Evolutionary conservation across 768 basidiomycete species (phyloP).

Genomic region (Baorangia bicolor): DNA sequence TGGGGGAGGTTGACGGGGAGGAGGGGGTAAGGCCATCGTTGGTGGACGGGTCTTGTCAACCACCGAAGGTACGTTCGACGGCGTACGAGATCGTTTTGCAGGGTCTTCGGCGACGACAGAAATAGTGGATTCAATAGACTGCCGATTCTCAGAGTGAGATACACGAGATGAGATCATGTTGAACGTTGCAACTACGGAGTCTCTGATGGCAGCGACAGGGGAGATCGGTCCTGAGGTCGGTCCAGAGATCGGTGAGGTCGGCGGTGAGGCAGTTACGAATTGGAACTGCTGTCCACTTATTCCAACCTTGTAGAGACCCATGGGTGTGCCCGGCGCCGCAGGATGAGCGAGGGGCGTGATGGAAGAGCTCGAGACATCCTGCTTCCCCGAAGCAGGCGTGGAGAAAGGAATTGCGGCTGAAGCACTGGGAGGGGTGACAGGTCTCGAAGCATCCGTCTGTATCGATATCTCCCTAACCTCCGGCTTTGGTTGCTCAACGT

Average conservation of each 20-base stretch:
- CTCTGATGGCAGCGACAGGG: conserved; percentile 45
- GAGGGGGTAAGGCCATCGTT: conserved; percentile 81
- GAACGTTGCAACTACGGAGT: conserved; percentile 48
- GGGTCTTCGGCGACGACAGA: conserved; percentile 51
- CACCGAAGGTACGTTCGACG: conserved; percentile 51
- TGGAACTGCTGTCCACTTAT: conserved; percentile 60
- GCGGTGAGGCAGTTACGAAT: conserved; percentile 51
- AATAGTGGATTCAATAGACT: conserved; percentile 70
- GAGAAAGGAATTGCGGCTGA: conserved; percentile 26
- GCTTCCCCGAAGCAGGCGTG: conserved; percentile 24
- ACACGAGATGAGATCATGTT: conserved; percentile 47
- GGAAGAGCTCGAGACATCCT: conserved; percentile 29
- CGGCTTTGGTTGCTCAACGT: conserved; percentile 48
- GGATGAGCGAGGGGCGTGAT: conserved; percentile 36
- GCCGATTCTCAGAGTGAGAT: conserved; percentile 58
- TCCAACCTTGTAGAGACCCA: conserved; percentile 57
- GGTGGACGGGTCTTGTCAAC: conserved; percentile 83
- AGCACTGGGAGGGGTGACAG: conserved; percentile 32
- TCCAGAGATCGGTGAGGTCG: conserved; percentile 22
- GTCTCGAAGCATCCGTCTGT: conserved; percentile 64
- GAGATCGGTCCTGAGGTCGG: conserved; percentile 33
- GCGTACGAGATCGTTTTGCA: conserved; percentile 56
- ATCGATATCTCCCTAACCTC: conserved; percentile 73
- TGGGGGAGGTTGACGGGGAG: conserved; percentile 74
- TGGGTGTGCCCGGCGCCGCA: conserved; percentile 30